These are phyloP conservation scores for Thraustotheca clavata DNA, from an alignment of 352 stramenopile genomes.

Conservation along the genomic window DNA sequence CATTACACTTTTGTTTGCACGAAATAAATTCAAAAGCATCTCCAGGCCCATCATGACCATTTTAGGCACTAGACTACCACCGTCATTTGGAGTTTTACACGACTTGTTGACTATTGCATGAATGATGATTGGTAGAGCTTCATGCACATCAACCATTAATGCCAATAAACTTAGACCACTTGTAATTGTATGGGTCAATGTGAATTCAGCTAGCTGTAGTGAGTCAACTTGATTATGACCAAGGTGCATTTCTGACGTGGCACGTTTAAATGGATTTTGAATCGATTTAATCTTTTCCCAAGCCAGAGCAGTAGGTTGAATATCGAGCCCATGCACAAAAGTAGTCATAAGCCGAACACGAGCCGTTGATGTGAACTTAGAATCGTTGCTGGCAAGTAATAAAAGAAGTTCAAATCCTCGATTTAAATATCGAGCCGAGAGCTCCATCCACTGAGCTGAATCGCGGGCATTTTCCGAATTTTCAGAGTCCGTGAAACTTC, in stretches of 20 bases:
- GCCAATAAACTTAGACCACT: slow-evolving; percentile 50
- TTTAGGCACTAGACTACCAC: slow-evolving; percentile 59
- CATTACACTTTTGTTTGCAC: neutral
- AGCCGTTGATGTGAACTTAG: slow-evolving; percentile 31
- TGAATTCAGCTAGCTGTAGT: slow-evolving; percentile 54
- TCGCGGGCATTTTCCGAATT: neutral
- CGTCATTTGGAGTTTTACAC: slow-evolving; percentile 37
- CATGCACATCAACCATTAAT: slow-evolving; percentile 35
- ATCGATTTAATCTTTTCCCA: neutral
- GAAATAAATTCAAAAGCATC: slow-evolving; percentile 46
- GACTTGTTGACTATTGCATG: neutral
- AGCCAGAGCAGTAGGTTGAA: neutral
- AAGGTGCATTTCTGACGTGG: no score
- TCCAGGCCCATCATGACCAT: slow-evolving; percentile 51
- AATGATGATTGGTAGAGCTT: neutral
- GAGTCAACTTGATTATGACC: neutral
- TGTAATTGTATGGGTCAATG: slow-evolving; percentile 42
- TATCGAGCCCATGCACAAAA: slow-evolving; percentile 10
- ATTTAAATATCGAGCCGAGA: slow-evolving; percentile 33
- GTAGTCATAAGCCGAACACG: slow-evolving; percentile 19
- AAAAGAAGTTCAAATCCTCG: slow-evolving; percentile 66
- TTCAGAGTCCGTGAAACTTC: no score
- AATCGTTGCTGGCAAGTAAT: slow-evolving; percentile 54
- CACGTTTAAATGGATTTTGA: neutral
- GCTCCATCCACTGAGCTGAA: neutral